These are phyloP conservation scores for Gossypium rotundifolium DNA, from an alignment of 345 rosid species.

Conservation along the genomic window DNA sequence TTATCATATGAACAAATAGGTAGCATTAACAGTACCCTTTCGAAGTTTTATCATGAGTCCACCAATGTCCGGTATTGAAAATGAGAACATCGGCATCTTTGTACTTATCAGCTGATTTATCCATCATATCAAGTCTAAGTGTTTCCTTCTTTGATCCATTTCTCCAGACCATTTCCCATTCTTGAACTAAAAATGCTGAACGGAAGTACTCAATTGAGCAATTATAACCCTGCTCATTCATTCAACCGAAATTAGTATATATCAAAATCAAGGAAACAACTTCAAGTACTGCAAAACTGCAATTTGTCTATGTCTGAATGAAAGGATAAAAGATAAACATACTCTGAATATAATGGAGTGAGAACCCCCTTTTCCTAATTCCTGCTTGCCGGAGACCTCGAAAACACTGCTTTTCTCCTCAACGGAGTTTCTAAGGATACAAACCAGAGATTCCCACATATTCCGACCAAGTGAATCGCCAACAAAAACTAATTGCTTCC, in stretches of 20 bases:
- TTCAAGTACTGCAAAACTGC: not conserved
- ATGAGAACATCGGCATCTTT: slow-evolving; percentile 38
- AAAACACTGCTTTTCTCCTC: slow-evolving; percentile 26
- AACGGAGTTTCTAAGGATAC: slow-evolving; percentile 23
- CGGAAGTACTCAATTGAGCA: slow-evolving; percentile 28
- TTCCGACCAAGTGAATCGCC: slow-evolving; percentile 46
- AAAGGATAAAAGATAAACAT: slow-evolving; percentile 1
- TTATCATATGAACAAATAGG: not conserved
- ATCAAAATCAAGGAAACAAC: not conserved
- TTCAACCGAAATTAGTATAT: slow-evolving; percentile 1
- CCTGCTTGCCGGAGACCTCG: slow-evolving; percentile 28
- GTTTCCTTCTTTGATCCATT: slow-evolving; percentile 36
- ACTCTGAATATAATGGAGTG: slow-evolving; percentile 36
- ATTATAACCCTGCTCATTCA: slow-evolving; percentile 33
- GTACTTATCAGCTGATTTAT: slow-evolving; percentile 23
- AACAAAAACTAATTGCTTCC: slow-evolving; percentile 33
- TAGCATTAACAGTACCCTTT: slow-evolving; percentile 26
- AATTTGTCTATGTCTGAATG: not conserved
- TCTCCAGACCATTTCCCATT: slow-evolving; percentile 15
- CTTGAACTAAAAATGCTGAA: slow-evolving; percentile 30
- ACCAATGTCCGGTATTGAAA: slow-evolving; percentile 58
- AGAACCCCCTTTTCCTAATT: slow-evolving; percentile 24
- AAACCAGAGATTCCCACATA: slow-evolving; percentile 49
- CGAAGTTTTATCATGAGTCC: slow-evolving; percentile 52
- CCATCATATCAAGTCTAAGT: slow-evolving; percentile 39